phyloP scores from a whole-genome alignment of 2,329 filamentous ascomycete genomes.

The Aspergillus phoenicis region DNA sequence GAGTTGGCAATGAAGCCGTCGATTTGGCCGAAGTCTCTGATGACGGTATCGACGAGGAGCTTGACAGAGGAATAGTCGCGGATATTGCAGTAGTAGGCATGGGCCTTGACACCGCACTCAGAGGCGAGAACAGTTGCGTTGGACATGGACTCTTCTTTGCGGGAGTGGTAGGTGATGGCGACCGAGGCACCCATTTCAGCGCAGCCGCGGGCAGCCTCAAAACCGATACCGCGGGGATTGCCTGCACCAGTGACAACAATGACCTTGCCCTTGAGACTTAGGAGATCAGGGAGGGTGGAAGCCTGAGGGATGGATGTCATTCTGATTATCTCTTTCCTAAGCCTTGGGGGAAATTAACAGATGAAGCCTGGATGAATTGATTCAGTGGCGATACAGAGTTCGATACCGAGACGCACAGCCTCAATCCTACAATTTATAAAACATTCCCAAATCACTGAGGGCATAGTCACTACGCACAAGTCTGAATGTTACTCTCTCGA shows the following conservation, averaged over 20 bases:
- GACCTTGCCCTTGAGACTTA: not conserved
- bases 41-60: not conserved
- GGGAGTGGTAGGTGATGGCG: not conserved
- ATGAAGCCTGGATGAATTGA: too few species aligned
- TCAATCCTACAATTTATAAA: too few species aligned
- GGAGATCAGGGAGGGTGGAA: not conserved
- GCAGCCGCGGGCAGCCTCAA: not conserved
- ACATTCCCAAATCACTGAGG: too few species aligned
- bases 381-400: too few species aligned
- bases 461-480: too few species aligned
- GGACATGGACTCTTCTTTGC: not conserved
- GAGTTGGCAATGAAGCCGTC: not conserved
- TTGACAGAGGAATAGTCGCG: not conserved
- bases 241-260: not conserved
- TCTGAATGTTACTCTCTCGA: too few species aligned
- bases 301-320: not conserved
- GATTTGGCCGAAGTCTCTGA: not conserved
- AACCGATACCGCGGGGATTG: not conserved
- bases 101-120: not conserved
- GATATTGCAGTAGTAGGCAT: not conserved
- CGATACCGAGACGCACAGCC: too few species aligned
- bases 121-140: not conserved
- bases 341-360: too few species aligned
- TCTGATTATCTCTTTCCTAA: too few species aligned
- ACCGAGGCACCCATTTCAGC: not conserved